Evolutionary conservation across 805 yeast species (phyloP).

Genomic region (Metschnikowia cerradonensis): DNA sequence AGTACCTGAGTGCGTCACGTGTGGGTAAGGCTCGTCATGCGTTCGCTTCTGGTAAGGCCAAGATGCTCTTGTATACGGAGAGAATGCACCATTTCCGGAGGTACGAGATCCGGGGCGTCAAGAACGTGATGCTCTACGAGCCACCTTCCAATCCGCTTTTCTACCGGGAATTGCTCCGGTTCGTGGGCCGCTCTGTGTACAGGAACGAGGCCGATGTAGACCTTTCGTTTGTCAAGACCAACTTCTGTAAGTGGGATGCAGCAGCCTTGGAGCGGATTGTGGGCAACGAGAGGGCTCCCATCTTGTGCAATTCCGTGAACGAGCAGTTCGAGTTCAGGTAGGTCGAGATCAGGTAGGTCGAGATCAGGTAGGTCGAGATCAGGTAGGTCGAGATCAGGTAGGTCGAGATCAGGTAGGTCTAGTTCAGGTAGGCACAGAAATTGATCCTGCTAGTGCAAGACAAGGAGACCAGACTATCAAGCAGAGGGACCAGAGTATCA

Average conservation of each 20-base stretch:
- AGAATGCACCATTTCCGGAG: slow-evolving; percentile 91
- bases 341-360: slow-evolving; percentile 28
- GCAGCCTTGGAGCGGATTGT: slow-evolving; percentile 77
- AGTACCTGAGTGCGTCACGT: slow-evolving; percentile 73
- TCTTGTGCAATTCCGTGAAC: slow-evolving; percentile 62
- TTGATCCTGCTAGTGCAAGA: too few relatives aligned
- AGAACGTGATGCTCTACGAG: slow-evolving; percentile 75
- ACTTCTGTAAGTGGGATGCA: slow-evolving; percentile 79
- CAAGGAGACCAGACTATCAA: too few relatives aligned
- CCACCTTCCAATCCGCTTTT: slow-evolving; percentile 82
- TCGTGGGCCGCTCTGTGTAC: slow-evolving; percentile 60
- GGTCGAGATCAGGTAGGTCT: slow-evolving; percentile 53
- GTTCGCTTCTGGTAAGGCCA: slow-evolving; percentile 58
- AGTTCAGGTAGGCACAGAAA: too few relatives aligned
- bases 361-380: slow-evolving; percentile 65
- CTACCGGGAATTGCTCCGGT: slow-evolving; percentile 70
- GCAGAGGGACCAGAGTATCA: too few relatives aligned
- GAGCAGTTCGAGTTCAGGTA: slow-evolving; percentile 70
- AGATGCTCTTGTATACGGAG: slow-evolving; percentile 84
- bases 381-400: slow-evolving; percentile 21
- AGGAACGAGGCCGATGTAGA: slow-evolving; percentile 48
- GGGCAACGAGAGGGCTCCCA: slow-evolving; percentile 68
- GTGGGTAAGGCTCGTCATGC: slow-evolving; percentile 65
- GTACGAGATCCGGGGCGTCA: slow-evolving; percentile 79
- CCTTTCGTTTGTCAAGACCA: slow-evolving; percentile 46